A percentile compares a stretch with the other conserved stretches of the same genome.
Evolutionary conservation across 2,329 filamentous ascomycete species (phyloP).

Genomic region (Xylariales sp.): DNA sequence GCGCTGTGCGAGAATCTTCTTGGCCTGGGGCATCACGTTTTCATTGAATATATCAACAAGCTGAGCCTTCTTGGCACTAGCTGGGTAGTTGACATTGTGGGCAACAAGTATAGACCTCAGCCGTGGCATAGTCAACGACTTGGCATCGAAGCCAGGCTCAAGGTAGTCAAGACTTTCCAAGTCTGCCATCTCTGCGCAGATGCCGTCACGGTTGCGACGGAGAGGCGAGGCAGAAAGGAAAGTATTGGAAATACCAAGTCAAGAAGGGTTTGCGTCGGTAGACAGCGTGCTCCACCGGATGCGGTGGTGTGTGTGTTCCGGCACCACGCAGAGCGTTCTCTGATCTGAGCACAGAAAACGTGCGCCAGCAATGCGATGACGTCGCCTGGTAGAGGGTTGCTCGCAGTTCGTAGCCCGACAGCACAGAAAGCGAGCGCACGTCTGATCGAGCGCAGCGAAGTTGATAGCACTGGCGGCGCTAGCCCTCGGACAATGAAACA

Average conservation of each 20-base stretch:
- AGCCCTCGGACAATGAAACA: too few species aligned
- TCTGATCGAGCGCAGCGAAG: too few species aligned
- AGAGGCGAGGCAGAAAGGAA: neutral
- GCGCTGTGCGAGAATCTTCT: conserved; percentile 69
- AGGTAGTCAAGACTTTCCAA: conserved; percentile 74
- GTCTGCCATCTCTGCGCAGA: conserved; percentile 48
- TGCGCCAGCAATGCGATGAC: neutral
- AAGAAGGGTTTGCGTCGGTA: neutral
- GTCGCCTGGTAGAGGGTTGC: too few species aligned
- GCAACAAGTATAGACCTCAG: conserved; percentile 87
- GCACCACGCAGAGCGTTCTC: too few species aligned
- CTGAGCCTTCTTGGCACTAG: conserved; percentile 86
- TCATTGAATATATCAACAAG: conserved; percentile 80
- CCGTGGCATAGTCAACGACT: conserved; percentile 77
- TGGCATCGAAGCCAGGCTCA: conserved; percentile 79
- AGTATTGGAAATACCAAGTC: neutral
- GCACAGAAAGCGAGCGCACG: too few species aligned
- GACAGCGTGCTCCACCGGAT: neutral
- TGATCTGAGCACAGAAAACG: too few species aligned
- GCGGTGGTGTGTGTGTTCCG: neutral
- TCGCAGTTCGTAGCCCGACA: too few species aligned
- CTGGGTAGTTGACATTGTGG: conserved; percentile 80
- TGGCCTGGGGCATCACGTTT: conserved; percentile 72
- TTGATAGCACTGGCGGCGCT: too few species aligned
- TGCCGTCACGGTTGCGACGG: neutral